Percentiles rank a stretch among this genome's conserved stretches.
Conservation (phyloP, 176 grass and related monocot genomes). For the Oryza australiensis region DNA sequence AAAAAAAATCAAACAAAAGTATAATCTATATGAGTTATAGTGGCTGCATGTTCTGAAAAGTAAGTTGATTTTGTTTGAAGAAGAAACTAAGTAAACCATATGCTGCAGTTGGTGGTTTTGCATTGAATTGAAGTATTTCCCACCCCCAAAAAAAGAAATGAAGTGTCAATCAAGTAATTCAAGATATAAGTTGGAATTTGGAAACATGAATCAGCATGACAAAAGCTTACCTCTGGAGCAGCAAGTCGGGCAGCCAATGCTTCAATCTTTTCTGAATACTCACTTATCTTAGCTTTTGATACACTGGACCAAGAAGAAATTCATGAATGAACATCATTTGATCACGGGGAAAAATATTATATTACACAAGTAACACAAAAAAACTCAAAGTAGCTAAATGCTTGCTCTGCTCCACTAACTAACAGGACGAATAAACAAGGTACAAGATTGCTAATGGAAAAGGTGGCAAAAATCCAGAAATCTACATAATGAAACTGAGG, state of each 20-base stretch:
- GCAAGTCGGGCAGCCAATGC: slow-evolving; percentile 67
- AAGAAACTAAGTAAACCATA: background rate
- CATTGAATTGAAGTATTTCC: background rate
- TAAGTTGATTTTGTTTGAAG: background rate
- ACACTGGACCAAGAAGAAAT: slow-evolving; percentile 44
- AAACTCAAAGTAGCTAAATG: background rate
- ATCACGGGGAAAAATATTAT: background rate
- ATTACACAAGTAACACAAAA: background rate
- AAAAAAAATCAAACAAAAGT: background rate
- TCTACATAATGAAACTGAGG: background rate
- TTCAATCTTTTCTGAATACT: slow-evolving; percentile 96
- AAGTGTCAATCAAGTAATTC: background rate
- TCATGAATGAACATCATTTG: slow-evolving; percentile 20
- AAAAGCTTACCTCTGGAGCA: slow-evolving; percentile 41
- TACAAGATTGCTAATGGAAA: slow-evolving; percentile 24
- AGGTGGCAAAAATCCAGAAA: background rate
- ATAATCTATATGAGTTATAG: background rate
- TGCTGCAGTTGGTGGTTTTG: background rate
- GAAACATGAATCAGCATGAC: background rate
- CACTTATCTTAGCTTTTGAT: slow-evolving; percentile 83
- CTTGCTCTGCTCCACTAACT: slow-evolving; percentile 12
- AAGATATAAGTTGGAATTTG: too few species aligned
- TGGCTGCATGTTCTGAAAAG: background rate
- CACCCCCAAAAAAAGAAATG: too few species aligned
- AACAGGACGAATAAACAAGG: background rate